phyloP scores from a whole-genome alignment of 345 rosid species.

The Abelmoschus esculentus region DNA sequence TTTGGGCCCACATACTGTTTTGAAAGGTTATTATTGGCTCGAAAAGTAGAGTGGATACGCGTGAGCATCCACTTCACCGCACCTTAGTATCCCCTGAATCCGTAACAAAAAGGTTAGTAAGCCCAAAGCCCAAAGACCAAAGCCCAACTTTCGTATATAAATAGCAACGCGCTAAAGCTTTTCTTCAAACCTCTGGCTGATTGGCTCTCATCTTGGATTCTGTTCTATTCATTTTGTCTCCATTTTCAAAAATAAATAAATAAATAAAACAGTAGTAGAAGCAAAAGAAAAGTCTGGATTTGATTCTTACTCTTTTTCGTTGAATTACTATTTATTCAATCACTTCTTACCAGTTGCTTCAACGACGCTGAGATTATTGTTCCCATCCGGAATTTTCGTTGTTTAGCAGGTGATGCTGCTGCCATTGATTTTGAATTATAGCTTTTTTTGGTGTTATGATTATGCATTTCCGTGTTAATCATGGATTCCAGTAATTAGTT shows the following conservation, averaged over 20 bases:
- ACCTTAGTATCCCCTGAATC: not conserved
- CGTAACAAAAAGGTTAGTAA: not conserved
- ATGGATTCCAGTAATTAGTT: not conserved
- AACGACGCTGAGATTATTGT: not conserved
- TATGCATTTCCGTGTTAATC: not conserved
- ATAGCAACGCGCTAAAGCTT: not conserved
- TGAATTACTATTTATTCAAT: not conserved
- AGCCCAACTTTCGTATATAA: not conserved
- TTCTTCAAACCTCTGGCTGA: not conserved
- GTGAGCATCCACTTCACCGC: not conserved
- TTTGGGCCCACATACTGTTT: not conserved
- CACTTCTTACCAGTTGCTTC: not conserved
- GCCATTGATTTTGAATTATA: constrained; percentile 2
- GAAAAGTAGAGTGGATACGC: not conserved
- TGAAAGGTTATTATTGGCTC: not conserved
- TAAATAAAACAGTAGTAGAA: not conserved
- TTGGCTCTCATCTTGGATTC: not conserved
- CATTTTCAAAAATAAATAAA: not conserved
- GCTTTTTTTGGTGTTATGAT: not conserved
- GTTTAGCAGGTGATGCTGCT: not conserved
- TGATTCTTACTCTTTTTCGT: not conserved
- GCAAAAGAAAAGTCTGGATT: not conserved
- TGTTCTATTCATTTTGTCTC: not conserved
- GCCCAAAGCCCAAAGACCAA: not conserved
- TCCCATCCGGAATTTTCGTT: not conserved